Evolutionary conservation across 2,329 filamentous ascomycete genomes (phyloP).

Genomic region (Dothideomycetidae sp.): DNA sequence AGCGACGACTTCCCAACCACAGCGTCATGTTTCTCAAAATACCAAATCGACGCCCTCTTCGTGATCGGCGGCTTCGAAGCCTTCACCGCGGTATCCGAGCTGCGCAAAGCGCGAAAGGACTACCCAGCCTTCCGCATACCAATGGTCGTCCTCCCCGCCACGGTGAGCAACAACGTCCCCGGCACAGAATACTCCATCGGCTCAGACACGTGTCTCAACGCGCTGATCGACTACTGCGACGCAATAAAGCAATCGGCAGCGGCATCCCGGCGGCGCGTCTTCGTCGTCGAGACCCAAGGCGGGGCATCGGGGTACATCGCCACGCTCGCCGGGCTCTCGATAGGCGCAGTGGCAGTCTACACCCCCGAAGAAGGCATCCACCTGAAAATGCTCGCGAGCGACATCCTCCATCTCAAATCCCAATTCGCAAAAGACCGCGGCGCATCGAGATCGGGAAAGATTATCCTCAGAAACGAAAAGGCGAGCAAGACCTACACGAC

Average conservation of each 20-base stretch:
- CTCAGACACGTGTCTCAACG: conserved; percentile 92
- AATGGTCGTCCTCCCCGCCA: conserved; percentile 83
- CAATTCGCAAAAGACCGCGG: conserved; percentile 77
- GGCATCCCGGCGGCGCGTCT: conserved; percentile 80
- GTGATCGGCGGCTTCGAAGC: conserved; percentile 87
- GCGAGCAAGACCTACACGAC: conserved; percentile 82
- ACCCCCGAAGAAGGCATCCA: conserved; percentile 93
- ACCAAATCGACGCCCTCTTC: conserved; percentile 83
- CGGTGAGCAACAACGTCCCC: conserved; percentile 96
- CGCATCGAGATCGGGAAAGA: conserved; percentile 75
- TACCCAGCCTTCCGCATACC: conserved; percentile 86
- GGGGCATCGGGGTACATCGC: conserved; percentile 89
- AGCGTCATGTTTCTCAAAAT: conserved; percentile 68
- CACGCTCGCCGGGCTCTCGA: conserved; percentile 76
- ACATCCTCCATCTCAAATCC: conserved; percentile 78
- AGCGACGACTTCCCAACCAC: conserved; percentile 73
- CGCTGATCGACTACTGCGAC: conserved; percentile 88
- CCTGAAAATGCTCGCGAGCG: conserved; percentile 79
- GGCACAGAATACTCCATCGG: conserved; percentile 95
- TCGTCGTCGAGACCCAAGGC: conserved; percentile 96
- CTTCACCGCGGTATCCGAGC: conserved; percentile 78
- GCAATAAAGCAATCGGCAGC: conserved; percentile 95
- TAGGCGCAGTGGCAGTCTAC: conserved; percentile 86
- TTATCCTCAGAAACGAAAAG: conserved; percentile 95
- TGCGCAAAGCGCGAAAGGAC: conserved; percentile 63